These are phyloP conservation scores for Hortiboletus campestris DNA, from an alignment of 768 basidiomycete species.

Conservation along the genomic window DNA sequence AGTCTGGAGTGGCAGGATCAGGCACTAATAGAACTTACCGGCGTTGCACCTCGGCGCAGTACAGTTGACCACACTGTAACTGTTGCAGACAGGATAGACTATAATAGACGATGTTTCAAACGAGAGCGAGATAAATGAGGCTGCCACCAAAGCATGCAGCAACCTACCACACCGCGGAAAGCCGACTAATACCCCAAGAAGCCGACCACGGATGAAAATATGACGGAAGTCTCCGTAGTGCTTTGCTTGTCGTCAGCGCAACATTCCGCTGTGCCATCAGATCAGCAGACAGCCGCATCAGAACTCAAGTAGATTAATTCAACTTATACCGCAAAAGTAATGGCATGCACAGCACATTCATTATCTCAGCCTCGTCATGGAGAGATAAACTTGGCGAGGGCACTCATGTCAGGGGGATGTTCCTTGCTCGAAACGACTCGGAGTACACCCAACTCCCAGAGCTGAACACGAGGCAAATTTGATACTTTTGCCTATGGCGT, in stretches of 20 bases:
- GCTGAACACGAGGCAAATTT: conserved; percentile 18
- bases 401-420: conserved; percentile 1
- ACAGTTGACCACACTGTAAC: background rate
- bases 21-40: background rate
- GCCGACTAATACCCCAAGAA: conserved; percentile 22
- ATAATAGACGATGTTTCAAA: conserved; percentile 11
- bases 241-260: conserved; percentile 8
- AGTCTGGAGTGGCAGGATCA: conserved; percentile 1
- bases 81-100: conserved; percentile 8
- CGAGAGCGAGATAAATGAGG: conserved; percentile 1
- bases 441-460: background rate
- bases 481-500: conserved; percentile 2
- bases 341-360: background rate
- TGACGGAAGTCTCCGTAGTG: background rate
- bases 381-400: conserved; percentile 5
- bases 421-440: conserved; percentile 4
- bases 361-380: background rate
- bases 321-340: background rate
- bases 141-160: background rate
- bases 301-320: background rate
- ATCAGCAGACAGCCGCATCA: conserved; percentile 3
- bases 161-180: conserved; percentile 21
- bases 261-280: conserved; percentile 6
- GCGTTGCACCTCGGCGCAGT: background rate
- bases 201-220: conserved; percentile 8